phyloP scores from a whole-genome alignment of 164 flowering plant species.

The Dillenia turbinata region DNA sequence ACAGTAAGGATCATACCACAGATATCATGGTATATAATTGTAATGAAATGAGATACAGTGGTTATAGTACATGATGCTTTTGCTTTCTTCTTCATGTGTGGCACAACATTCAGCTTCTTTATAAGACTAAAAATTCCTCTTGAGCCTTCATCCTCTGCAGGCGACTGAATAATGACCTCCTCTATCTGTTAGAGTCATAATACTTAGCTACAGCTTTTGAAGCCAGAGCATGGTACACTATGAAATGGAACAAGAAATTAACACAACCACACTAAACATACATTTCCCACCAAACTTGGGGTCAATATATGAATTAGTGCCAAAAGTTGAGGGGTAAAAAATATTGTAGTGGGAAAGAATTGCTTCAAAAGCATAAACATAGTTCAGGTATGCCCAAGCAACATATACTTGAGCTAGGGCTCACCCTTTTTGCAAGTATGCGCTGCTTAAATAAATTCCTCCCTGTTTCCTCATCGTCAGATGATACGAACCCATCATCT shows the following conservation, averaged over 20 bases:
- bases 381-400: neutral
- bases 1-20: neutral
- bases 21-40: neutral
- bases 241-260: too few species aligned
- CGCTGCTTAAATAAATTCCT: slow-evolving; percentile 33
- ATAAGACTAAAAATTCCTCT: slow-evolving; percentile 82
- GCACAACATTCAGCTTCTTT: slow-evolving; percentile 71
- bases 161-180: slow-evolving; percentile 36
- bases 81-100: slow-evolving; percentile 52
- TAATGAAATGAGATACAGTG: neutral
- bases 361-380: neutral
- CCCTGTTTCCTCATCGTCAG: slow-evolving; percentile 84
- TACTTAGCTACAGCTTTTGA: neutral
- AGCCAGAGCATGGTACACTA: neutral
- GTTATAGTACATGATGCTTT: slow-evolving; percentile 49
- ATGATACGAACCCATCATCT: slow-evolving; percentile 64
- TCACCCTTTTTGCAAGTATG: slow-evolving; percentile 57
- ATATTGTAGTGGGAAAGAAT: neutral
- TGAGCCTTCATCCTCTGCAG: slow-evolving; percentile 62
- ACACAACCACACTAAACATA: too few species aligned
- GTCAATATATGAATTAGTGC: neutral
- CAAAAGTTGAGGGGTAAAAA: neutral
- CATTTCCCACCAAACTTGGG: too few species aligned
- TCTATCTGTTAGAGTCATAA: slow-evolving; percentile 42
- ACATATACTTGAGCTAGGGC: slow-evolving; percentile 16